Base-by-base conservation (phyloP, 2,329 filamentous ascomycete genomes). In the Talaromyces marneffei region DNA sequence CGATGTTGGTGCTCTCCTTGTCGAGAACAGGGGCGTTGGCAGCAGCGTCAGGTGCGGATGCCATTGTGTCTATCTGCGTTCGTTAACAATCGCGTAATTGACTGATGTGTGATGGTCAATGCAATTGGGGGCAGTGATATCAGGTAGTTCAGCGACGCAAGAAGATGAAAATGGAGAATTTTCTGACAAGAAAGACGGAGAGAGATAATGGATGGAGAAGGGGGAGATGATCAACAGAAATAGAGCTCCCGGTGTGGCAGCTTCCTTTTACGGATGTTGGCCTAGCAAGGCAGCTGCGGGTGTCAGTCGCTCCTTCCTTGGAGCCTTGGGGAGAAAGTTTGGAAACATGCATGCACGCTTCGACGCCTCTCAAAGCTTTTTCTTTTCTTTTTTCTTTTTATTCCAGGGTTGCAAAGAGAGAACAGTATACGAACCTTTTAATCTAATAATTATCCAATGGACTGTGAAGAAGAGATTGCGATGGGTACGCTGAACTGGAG, bases 1-100 rank as follows among this genome's bases (percentile, higher is more conserved):
- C 40, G 20, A 53, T 2, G 33, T 40, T 60, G 52, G 50, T 57
- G 33, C 52, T 29, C 57, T 62, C 60, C 55, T 62, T 62, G 55
- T 59, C 56, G 2, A 59, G 56, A 8, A 18, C 42, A 50, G 44
- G 54, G 14, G 35, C 12, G 23, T 33, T 40, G 46, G 60, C 42
- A 20, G 42, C 40, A 25, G 59, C 29, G 31, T 60, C 61, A 4
- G 48, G 27, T 33, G 33, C 35, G 23, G 50, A 39, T 60, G 29
- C 18, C 29, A 29, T 25, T 37, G 20, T 54, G 29, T 27, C 31
- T 53, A 16, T 50, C 7, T 56, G 6, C 27, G 23, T 16, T 42
- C n/a, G 33, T 39, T 55, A 55, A 55, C 35, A 12, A 55, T 52
- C 4, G 33, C 4, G n/a, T 2, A 52, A 33, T 50, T 7, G 14